Conservation (phyloP, 805 yeast species). For the Cyberlindnera bimundalis region DNA sequence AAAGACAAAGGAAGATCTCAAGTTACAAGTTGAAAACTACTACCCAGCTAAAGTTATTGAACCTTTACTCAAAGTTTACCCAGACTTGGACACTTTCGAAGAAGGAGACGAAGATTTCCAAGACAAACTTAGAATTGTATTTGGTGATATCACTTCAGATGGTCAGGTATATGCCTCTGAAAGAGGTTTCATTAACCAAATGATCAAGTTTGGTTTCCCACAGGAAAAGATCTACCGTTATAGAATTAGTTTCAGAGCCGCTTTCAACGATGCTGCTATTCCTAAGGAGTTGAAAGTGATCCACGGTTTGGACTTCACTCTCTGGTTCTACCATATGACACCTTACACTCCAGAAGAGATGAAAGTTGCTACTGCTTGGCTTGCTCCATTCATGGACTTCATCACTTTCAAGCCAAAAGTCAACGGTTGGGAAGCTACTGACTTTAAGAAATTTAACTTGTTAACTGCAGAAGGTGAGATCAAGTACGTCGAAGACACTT, state of each 20-base stretch:
- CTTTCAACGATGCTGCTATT: conserved; percentile 22
- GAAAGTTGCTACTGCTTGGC: conserved; percentile 24
- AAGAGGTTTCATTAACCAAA: conserved; percentile 34
- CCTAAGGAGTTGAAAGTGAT: conserved; percentile 31
- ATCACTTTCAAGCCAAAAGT: conserved; percentile 25
- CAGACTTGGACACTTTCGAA: conserved; percentile 15
- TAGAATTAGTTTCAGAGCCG: conserved; percentile 30
- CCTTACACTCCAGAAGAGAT: conserved; percentile 30
- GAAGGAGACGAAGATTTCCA: conserved; percentile 19
- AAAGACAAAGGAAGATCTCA: conserved; percentile 27
- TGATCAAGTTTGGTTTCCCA: conserved; percentile 27
- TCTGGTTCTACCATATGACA: conserved; percentile 34
- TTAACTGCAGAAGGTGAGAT: conserved; percentile 32
- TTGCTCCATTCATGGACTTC: conserved; percentile 31
- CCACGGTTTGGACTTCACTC: conserved; percentile 34
- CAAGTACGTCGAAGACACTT: conserved; percentile 28
- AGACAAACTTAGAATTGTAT: conserved; percentile 25
- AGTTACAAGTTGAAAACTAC: conserved; percentile 33
- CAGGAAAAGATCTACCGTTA: conserved; percentile 30
- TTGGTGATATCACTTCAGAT: conserved; percentile 36
- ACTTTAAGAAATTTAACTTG: conserved; percentile 26
- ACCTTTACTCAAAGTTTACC: conserved; percentile 28
- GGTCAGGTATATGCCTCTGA: conserved; percentile 38
- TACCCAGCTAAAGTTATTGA: conserved; percentile 31
- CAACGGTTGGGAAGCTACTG: conserved; percentile 32